Evolutionary conservation across 148 eudicot species (phyloP), one percentile per base, ranked within the genome.

Genomic region (Rhododendron ferrugineum): DNA sequence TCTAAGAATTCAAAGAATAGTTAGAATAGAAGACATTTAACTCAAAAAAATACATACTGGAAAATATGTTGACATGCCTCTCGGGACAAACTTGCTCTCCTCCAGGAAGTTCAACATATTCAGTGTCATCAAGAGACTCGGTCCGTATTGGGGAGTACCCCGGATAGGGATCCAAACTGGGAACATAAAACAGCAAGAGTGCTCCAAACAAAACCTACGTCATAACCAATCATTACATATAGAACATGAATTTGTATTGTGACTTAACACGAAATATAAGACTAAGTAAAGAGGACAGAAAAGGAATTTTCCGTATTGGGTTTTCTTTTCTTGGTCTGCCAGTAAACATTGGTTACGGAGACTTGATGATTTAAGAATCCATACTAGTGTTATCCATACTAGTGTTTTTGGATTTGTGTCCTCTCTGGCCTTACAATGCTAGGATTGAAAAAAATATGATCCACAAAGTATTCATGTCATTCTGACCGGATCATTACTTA

Each of bases 61-160:
- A 91, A 28, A 95, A 88, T 90, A 96, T 85, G 93, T 93, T 92
- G 85, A 49, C 96, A 73, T 88, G 93, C 86, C 96, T 92, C 92
- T 96, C 99, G 3, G 99, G 98, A 90, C 97, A 95, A 80, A 94
- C 80, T 80, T 91, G 92, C 90, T 96, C 99, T 68, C 91, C 94
- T 60, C 93, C 99, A 82, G 95, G 92, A 91, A 96, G 99, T 91
- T 95, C 97, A 87, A 94, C 97, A 87, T 95, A 96, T 84, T 92
- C 94, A 86, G 86, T 77, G 79, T 90, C 90, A 36, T 96, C 94
- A 86, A 81, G 80, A 9, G 83, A 85, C 84, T 96, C 99, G 78
- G 85, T 79, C 82, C 80, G 87, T 85, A 96, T 20, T 7, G 94
- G 94, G 37, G 93, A 73, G 83, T 96, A 96, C n/a, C 96, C 97